These are phyloP conservation scores for Candida tammaniensis DNA, from an alignment of 805 yeast genomes.

Conservation along the genomic window DNA sequence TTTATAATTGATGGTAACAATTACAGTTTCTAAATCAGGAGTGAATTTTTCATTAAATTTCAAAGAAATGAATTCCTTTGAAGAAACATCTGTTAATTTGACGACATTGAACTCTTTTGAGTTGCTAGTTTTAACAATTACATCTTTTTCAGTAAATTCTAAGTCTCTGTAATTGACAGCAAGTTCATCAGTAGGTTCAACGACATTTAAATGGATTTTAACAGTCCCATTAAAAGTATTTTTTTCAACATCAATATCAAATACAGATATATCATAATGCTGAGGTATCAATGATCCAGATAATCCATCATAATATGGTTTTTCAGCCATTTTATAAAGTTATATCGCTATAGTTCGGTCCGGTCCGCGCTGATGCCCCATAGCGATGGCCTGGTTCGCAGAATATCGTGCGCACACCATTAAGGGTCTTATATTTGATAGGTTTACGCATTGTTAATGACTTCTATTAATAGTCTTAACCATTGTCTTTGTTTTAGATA, in stretches of 20 bases:
- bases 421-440: too few species aligned
- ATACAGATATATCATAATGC: conserved; percentile 62
- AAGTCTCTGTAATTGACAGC: conserved; percentile 49
- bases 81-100: conserved; percentile 30
- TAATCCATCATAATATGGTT: conserved; percentile 45
- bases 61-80: conserved; percentile 63
- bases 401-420: too few species aligned
- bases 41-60: conserved; percentile 41
- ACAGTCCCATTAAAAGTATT: conserved; percentile 49
- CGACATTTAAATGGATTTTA: conserved; percentile 45
- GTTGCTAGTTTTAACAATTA: conserved; percentile 10
- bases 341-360: too few species aligned
- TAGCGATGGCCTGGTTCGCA: too few species aligned
- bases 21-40: conserved; percentile 19
- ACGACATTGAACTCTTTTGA: conserved; percentile 5
- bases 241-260: conserved; percentile 55
- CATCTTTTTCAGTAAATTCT: conserved; percentile 19
- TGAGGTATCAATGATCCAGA: conserved; percentile 69
- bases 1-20: conserved; percentile 31
- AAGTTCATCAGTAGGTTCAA: conserved; percentile 40
- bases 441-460: too few species aligned
- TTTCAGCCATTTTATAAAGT: conserved; percentile 1
- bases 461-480: too few species aligned
- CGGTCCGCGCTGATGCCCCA: too few species aligned
- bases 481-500: too few species aligned